phyloP scores from a whole-genome alignment of 2,329 filamentous ascomycete species.

The Xylariaceae sp. region DNA sequence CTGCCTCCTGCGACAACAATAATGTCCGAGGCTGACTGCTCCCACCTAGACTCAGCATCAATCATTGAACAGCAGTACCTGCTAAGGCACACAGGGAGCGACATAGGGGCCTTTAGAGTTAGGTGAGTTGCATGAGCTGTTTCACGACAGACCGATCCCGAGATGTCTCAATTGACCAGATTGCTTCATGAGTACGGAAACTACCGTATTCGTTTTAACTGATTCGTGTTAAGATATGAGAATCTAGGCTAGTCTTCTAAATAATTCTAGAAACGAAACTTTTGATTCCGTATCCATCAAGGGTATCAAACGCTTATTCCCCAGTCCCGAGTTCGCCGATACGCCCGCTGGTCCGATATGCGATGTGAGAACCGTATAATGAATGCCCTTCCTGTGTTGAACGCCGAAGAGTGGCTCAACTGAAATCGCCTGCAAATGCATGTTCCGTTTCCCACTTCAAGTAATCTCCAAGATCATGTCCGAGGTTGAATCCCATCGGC shows the following conservation, averaged over 20 bases:
- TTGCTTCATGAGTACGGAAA: neutral
- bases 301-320: slow-evolving; percentile 15
- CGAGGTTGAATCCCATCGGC: slow-evolving; percentile 59
- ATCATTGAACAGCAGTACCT: too few relatives aligned
- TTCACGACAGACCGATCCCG: too few relatives aligned
- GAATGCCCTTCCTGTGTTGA: neutral
- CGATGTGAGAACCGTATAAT: neutral
- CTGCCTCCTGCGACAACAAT: too few relatives aligned
- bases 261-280: neutral
- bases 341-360: too few relatives aligned
- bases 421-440: slow-evolving; percentile 35
- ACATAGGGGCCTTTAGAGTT: too few relatives aligned
- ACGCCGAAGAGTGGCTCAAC: slow-evolving; percentile 5
- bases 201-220: neutral
- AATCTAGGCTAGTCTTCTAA: neutral
- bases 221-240: neutral
- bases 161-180: too few relatives aligned
- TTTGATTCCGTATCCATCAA: slow-evolving; percentile 4
- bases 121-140: too few relatives aligned
- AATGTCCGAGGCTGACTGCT: too few relatives aligned
- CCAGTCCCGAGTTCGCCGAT: neutral
- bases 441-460: slow-evolving; percentile 54
- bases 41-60: too few relatives aligned
- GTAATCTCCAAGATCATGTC: slow-evolving; percentile 57
- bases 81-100: too few relatives aligned